Evolutionary conservation across 2,329 filamentous ascomycete genomes (phyloP), one percentile per base, ranked within the genome.

Genomic region (Acephala macrosclerotiorum): DNA sequence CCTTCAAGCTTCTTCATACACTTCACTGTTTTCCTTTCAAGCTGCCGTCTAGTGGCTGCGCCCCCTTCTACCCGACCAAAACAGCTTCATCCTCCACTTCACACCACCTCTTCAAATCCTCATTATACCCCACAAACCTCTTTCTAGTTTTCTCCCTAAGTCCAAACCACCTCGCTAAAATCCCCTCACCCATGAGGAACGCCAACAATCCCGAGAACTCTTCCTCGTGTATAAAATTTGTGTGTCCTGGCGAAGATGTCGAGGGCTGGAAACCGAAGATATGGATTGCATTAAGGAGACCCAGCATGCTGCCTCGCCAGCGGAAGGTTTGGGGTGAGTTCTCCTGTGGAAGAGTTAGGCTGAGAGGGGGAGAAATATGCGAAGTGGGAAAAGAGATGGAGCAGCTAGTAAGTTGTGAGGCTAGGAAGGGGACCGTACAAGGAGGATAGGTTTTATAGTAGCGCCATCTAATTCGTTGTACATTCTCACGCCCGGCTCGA

Each of bases 91-190:
- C 29, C 29, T 5, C 29, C 29, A 4, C 51, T n/a, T 62, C 60
- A 57, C 51, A 26, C 60, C 60, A 62, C 7, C 14, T 47, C 36
- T 62, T 62, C 51, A 58, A 57, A 62, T 62, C 60, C 16, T 20
- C 14, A 47, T 62, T 62, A 26, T 56, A 62, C 26, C 20, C 51
- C 51, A 45, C 36, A 6, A 45, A 33, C 7, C 20, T 29, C 11
- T 47, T 57, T 36, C 45, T 47, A 18, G 35, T 57, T 14, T 29
- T 33, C 42, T 59, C 42, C 33, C 45, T 33, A 29, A 45, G 35
- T 7, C 42, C 61, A 20, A 63, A 9, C 18, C n/a, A 36, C 29
- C 40, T 49, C 11, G 61, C 61, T 8, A 58, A 18, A 25, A 29
- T 51, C 12, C 35, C 45, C 33, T n/a, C 35, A 9, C 61, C 53